A percentile compares a stretch with the other conserved stretches of the same genome.
phyloP scores from a whole-genome alignment of 495 filamentous ascomycete species.

The Oidiodendron maius region DNA sequence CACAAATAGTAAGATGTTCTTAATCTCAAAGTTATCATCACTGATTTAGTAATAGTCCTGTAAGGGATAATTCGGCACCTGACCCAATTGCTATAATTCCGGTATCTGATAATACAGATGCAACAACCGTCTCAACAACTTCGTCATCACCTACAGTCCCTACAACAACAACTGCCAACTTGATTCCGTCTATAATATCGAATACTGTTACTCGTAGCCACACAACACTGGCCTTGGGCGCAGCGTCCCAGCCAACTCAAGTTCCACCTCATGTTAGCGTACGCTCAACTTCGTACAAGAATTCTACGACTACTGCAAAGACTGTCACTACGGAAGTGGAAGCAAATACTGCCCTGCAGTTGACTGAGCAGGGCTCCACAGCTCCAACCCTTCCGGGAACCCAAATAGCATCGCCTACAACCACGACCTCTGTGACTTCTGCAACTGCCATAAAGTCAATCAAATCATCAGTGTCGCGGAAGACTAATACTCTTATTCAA shows the following conservation, averaged over 20 bases:
- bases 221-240: not conserved
- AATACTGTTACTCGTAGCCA: not conserved
- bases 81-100: not conserved
- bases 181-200: not conserved
- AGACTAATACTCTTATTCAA: not conserved
- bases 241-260: not conserved
- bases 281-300: not conserved
- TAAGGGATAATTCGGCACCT: not conserved
- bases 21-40: not conserved
- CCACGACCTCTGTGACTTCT: not conserved
- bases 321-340: not conserved
- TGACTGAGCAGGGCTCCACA: not conserved
- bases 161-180: not conserved
- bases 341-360: not conserved
- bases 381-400: not conserved
- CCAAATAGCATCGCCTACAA: not conserved
- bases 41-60: not conserved
- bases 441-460: not conserved
- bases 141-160: not conserved
- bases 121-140: not conserved
- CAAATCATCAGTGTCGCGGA: not conserved
- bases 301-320: not conserved
- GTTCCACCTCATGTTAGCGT: not conserved
- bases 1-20: slow-evolving; percentile 10
- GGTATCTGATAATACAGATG: not conserved